Conservation (phyloP, 2,329 filamentous ascomycete species). For the Catunica adiposa region DNA sequence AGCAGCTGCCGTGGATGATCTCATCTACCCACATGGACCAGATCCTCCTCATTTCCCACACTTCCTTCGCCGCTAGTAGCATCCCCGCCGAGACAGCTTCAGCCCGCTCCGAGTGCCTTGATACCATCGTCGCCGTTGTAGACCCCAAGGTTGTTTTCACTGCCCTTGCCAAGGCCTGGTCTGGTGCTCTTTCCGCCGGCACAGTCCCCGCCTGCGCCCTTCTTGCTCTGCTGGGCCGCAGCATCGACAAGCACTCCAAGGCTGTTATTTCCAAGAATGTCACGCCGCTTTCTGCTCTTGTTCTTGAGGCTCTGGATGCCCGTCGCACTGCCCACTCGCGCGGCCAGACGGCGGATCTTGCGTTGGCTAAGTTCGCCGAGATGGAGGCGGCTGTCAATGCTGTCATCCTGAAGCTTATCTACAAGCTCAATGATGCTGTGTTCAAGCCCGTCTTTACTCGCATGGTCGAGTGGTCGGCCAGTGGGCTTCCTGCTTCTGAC, state of each 20-base stretch:
- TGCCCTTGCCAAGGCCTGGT: slow-evolving; percentile 59
- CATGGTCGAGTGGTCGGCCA: slow-evolving; percentile 64
- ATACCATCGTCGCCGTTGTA: slow-evolving; percentile 59
- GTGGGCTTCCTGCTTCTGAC: slow-evolving; percentile 45
- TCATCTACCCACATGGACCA: slow-evolving; percentile 57
- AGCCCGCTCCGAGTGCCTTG: slow-evolving; percentile 51
- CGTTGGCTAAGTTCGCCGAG: slow-evolving; percentile 33
- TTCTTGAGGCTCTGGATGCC: slow-evolving; percentile 46
- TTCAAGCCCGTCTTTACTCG: slow-evolving; percentile 84
- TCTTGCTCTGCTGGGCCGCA: slow-evolving; percentile 50
- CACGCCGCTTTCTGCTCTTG: slow-evolving; percentile 46
- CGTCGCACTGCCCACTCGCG: slow-evolving; percentile 38
- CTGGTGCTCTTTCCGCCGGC: slow-evolving; percentile 43
- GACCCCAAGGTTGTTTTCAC: slow-evolving; percentile 61
- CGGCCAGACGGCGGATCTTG: slow-evolving; percentile 28
- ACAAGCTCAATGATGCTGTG: slow-evolving; percentile 86
- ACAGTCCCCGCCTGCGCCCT: slow-evolving; percentile 49
- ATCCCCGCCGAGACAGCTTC: slow-evolving; percentile 47
- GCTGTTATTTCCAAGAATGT: slow-evolving; percentile 61
- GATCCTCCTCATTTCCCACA: slow-evolving; percentile 55
- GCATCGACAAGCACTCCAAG: slow-evolving; percentile 66
- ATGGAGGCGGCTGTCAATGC: slow-evolving; percentile 52
- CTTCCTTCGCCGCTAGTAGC: slow-evolving; percentile 39
- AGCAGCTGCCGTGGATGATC: slow-evolving; percentile 80
- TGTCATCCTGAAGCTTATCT: slow-evolving; percentile 72